Evolutionary conservation across 768 basidiomycete species (phyloP), one percentile per base, ranked within the genome.

Genomic region (Collybiopsis luxurians): DNA sequence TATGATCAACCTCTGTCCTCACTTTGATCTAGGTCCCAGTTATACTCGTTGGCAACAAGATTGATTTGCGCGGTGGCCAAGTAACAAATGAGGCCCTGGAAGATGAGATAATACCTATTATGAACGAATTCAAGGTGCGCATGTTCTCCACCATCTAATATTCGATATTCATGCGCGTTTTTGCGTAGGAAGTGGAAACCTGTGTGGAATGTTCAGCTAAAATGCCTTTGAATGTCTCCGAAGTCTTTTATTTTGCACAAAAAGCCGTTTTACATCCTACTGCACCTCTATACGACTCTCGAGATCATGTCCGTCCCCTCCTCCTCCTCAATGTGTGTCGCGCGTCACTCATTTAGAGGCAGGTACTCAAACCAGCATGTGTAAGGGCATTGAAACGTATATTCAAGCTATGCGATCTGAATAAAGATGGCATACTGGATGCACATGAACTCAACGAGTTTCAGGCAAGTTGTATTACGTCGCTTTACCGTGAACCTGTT

Each of bases 241-340:
- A 96, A 71, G 94, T 98, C 28, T 95, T 98, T 76, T 98, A 96
- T 71, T 98, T 98, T 70, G 96, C 96, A 1, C 95, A 97, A 72
- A 98, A 97, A 68, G 96, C 96, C 12, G 96, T 99, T 30, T 75
- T 98, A 11, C 94, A 99, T 67, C 96, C 96, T 2, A 96, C 95
- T 1, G 96, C 96, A 5, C 96, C 96, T 5, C 75, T 99, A 19
- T 99, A 98, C 69, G 96, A 99, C 69, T 96, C 95, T 1, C 76
- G 95, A 67, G 93, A 98, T 64, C 95, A 98, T 72, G 92, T 92
- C 66, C 57, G 90, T 68, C 28, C 51, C n/a, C n/a, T n/a, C n/a
- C 28, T 50, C 42, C 38, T 59, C 36, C 42, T n/a, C 12, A 34
- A 34, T n/a, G 53, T 40, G 31, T 40, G 19, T 58, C 49, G 43